Percentiles rank a stretch among this genome's conserved stretches.
Evolutionary conservation across 1,139 yeast genomes (phyloP).

Genomic region (Hanseniaspora uvarum): DNA sequence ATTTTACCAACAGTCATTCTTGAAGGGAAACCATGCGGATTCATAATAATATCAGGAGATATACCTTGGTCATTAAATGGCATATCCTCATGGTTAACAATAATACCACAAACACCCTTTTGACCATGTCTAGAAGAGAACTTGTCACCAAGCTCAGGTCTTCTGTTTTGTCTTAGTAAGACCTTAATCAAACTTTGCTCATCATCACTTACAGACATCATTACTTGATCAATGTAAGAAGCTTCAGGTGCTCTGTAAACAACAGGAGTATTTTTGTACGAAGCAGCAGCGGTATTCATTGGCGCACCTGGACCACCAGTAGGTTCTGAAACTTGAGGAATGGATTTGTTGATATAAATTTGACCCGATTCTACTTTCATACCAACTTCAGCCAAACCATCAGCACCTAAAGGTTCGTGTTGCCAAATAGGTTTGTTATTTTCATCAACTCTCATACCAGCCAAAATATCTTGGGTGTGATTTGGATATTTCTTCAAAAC

Average conservation of each 20-base stretch:
- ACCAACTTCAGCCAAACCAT: constrained; percentile 96
- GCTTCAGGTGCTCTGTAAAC: constrained; percentile 92
- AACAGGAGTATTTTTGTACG: constrained; percentile 80
- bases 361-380: constrained; percentile 84
- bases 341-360: constrained; percentile 83
- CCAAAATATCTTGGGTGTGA: constrained; percentile 81
- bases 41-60: constrained; percentile 91
- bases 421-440: constrained; percentile 72
- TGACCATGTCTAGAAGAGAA: constrained; percentile 89
- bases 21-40: constrained; percentile 98
- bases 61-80: constrained; percentile 90
- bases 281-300: constrained; percentile 7
- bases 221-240: constrained; percentile 88
- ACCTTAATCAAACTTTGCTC: constrained; percentile 93
- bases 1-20: constrained; percentile 99
- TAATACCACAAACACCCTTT: constrained; percentile 97
- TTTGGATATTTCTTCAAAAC: constrained; percentile 84
- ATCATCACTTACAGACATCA: constrained; percentile 92
- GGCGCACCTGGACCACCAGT: neutral
- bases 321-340: constrained; percentile 46
- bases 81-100: constrained; percentile 90
- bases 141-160: constrained; percentile 97
- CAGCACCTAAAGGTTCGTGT: constrained; percentile 80
- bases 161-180: constrained; percentile 82
- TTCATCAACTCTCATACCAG: constrained; percentile 83